Base-by-base conservation (phyloP, 208 protist species). In the Wallacemonas collosoma region DNA sequence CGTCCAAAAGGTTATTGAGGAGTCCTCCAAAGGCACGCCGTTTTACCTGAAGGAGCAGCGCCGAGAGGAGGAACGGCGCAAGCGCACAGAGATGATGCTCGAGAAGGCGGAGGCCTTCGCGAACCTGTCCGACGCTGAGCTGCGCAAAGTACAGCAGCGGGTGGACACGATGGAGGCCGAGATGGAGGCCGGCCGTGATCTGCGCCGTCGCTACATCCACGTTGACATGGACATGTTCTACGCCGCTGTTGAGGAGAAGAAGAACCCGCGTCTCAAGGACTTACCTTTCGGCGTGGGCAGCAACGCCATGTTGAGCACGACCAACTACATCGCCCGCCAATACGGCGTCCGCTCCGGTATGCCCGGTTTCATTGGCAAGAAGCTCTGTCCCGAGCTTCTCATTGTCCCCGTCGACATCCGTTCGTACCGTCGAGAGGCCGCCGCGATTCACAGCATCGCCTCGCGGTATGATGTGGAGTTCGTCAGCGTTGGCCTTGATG, bases 311-410 rank as follows among this genome's bases (percentile, higher is more conserved):
- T 85, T 99, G 6, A 90, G 80, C 38, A 99, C 98, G n/a, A 91
- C 93, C 1, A 98, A 98, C 84, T 99, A 99, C 81, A 89, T 95
- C 51, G 98, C 98, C 12, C 84, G 98, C 35, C 84, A 97, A 81
- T 98, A 93, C 82, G 98, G 98, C 40, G 97, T 99, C 38, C 91
- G 98, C 45, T 90, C 88, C 26, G 98, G 96, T 8, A 99, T 99
- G 98, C 96, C 97, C 0, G 97, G 97, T 26, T 98, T 97, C 80
- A 98, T 98, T 71, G 95, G 85, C 41, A 68, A 80, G 58, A 87
- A 91, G 64, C 84, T 98, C 14, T 98, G 95, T 72, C 93, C 91
- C 5, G 79, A 91, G 12, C 78, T 98, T 17, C 82, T 92, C 45
- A 95, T 98, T 62, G 90, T 98, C 14, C 82, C 82, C 26, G 81